Evolutionary conservation across 1,139 yeast genomes (phyloP), one percentile per base, ranked within the genome.

Genomic region (Suhomyces coccinellae): DNA sequence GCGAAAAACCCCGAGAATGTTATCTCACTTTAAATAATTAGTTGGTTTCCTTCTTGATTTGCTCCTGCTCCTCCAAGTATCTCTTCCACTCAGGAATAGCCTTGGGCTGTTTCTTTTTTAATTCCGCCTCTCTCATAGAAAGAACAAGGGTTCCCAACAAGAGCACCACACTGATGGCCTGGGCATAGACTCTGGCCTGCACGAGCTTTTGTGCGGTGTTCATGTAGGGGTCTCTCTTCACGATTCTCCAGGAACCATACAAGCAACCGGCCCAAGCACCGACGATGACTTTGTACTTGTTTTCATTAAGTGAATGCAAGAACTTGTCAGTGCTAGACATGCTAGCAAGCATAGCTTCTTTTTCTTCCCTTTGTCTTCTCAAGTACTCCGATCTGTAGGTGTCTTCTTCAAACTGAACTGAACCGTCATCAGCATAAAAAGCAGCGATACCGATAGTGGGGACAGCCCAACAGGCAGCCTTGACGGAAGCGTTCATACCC

Each of bases 151-250:
- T 80, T 31, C 82, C 84, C 52, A 86, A 67, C 54, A 85, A 69
- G 50, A 86, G 70, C 9, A 78, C 73, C 47, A 85, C 85, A 2
- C 91, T 83, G 48, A 87, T 69, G 51, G 87, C 90, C 67, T 89
- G 97, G 8, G 97, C 97, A 63, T 88, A 88, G 84, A 89, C 89
- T 79, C 97, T 85, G 26, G 97, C 96, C 65, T 87, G 95, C 27
- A 88, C 96, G 33, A 88, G 81, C 66, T 89, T 90, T 69, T 90
- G 97, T 5, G 96, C 73, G 48, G 78, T 79, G 46, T 90, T 80
- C 84, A 89, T 77, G 64, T 82, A 75, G 55, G 82, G 85, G 66
- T 89, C 96, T 56, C 77, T 79, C 71, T 87, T 85, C 42, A 88
- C 89, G 41, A 73, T 59, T 47, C 73, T 80, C 89, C 95, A 88